Evolutionary conservation across 176 grass and related monocot species (phyloP).

Genomic region (Aegilops bicornis): DNA sequence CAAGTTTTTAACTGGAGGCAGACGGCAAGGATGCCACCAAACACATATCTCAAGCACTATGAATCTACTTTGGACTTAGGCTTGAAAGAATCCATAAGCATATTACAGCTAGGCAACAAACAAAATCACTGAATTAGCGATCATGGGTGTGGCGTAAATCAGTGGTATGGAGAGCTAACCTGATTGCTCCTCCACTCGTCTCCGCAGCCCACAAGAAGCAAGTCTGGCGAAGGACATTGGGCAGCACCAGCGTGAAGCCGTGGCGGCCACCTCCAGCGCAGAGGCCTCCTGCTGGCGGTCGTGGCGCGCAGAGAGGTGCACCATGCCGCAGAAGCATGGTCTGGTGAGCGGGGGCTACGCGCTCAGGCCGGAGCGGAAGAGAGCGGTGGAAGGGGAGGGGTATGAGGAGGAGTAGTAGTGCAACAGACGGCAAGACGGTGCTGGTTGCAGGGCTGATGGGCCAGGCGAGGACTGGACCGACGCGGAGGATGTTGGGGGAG

Average conservation of each 20-base stretch:
- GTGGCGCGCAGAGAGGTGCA: background rate
- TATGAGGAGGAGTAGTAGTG: background rate
- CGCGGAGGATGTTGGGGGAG: background rate
- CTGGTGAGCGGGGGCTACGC: background rate
- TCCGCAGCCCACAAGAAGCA: background rate
- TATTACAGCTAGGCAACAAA: background rate
- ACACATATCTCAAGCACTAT: background rate
- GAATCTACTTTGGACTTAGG: background rate
- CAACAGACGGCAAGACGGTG: background rate
- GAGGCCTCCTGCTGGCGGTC: background rate
- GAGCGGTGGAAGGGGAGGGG: background rate
- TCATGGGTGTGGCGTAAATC: background rate
- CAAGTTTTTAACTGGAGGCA: background rate
- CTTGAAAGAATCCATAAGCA: background rate
- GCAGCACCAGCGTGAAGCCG: background rate
- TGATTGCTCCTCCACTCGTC: background rate
- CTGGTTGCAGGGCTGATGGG: background rate
- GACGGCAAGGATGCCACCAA: background rate
- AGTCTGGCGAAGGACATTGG: background rate
- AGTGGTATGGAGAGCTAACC: conserved; percentile 6
- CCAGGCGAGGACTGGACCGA: background rate
- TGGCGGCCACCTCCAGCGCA: background rate
- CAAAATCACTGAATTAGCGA: background rate
- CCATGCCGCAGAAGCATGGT: conserved; percentile 19
- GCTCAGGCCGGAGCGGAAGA: background rate